Conservation (phyloP, 768 basidiomycete genomes). For the Leccinum truebloodii region DNA sequence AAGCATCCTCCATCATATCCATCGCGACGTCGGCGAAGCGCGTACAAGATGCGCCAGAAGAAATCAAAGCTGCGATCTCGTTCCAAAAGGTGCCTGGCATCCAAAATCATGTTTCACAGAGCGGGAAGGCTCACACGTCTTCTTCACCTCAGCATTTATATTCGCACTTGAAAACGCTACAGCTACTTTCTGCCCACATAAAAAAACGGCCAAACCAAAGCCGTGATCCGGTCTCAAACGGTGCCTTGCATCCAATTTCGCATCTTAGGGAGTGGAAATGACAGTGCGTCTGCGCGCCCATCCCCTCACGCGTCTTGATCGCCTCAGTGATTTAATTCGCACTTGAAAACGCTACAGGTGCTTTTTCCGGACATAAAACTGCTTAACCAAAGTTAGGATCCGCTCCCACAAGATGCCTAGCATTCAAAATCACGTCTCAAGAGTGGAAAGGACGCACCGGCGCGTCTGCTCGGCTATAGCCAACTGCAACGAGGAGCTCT, state of each 20-base stretch:
- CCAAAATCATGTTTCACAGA: constrained; percentile 41
- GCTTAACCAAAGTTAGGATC: too few relatives aligned
- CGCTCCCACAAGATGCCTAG: too few relatives aligned
- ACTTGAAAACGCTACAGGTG: constrained; percentile 66
- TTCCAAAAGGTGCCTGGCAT: constrained; percentile 46
- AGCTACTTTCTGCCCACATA: constrained; percentile 83
- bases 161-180: constrained; percentile 64
- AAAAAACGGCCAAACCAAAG: constrained; percentile 58
- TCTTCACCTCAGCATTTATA: constrained; percentile 41
- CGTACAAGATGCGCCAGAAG: constrained; percentile 63
- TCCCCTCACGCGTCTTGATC: constrained; percentile 2
- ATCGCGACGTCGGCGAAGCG: constrained; percentile 68
- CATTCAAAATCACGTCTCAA: too few relatives aligned
- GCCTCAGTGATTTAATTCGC: constrained; percentile 48
- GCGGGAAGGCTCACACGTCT: constrained; percentile 29
- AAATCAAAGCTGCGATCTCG: constrained; percentile 55
- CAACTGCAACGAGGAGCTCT: too few relatives aligned
- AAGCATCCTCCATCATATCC: constrained; percentile 81
- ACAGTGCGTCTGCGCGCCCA: constrained; percentile 38
- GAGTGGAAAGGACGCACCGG: too few relatives aligned
- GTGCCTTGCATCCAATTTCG: constrained; percentile 46
- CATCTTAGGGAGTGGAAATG: constrained; percentile 37
- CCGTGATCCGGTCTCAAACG: constrained; percentile 50
- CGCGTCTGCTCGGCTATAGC: too few relatives aligned
- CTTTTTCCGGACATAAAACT: constrained; percentile 86